Percentiles rank a stretch among this genome's conserved stretches.
Evolutionary conservation across 176 grass and related monocot species (phyloP).

Genomic region (Avena sativa): DNA sequence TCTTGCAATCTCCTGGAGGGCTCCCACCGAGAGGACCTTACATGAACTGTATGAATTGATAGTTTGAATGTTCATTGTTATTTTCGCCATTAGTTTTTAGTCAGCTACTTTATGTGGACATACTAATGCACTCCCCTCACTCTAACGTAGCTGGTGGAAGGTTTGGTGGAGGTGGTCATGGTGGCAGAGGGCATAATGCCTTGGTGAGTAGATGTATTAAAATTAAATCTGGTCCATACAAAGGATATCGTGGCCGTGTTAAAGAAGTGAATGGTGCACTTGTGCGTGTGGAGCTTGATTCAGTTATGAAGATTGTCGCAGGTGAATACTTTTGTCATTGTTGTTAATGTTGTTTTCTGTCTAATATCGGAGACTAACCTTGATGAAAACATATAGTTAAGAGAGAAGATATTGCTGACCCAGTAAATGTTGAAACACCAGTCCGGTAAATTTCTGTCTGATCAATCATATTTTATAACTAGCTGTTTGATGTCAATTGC

Average conservation of each 20-base stretch:
- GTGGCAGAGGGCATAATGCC: slow-evolving; percentile 67
- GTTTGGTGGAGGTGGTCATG: slow-evolving; percentile 56
- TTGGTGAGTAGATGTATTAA: slow-evolving; percentile 71
- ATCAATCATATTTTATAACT: slow-evolving; percentile 17
- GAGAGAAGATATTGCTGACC: slow-evolving; percentile 66
- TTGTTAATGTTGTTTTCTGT: not conserved
- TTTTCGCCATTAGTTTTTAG: not conserved
- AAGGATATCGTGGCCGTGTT: slow-evolving; percentile 82
- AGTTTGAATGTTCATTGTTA: slow-evolving; percentile 14
- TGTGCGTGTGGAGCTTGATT: slow-evolving; percentile 82
- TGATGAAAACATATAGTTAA: slow-evolving; percentile 58
- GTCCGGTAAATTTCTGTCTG: slow-evolving; percentile 61
- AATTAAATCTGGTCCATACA: slow-evolving; percentile 75
- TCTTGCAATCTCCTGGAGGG: slow-evolving; percentile 62
- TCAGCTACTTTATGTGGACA: not conserved
- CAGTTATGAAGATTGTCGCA: slow-evolving; percentile 76
- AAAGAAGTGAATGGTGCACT: slow-evolving; percentile 68
- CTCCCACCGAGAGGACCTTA: slow-evolving; percentile 63
- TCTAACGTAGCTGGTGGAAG: slow-evolving; percentile 54
- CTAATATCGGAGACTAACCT: slow-evolving; percentile 37
- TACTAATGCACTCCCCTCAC: slow-evolving; percentile 7
- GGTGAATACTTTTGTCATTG: slow-evolving; percentile 46
- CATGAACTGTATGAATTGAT: slow-evolving; percentile 54
- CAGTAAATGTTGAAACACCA: slow-evolving; percentile 51
- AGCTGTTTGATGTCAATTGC: slow-evolving; percentile 32